Evolutionary conservation across 2,329 filamentous ascomycete species (phyloP), one percentile per base, ranked within the genome.

Genomic region (Trichothecium sympodiale): DNA sequence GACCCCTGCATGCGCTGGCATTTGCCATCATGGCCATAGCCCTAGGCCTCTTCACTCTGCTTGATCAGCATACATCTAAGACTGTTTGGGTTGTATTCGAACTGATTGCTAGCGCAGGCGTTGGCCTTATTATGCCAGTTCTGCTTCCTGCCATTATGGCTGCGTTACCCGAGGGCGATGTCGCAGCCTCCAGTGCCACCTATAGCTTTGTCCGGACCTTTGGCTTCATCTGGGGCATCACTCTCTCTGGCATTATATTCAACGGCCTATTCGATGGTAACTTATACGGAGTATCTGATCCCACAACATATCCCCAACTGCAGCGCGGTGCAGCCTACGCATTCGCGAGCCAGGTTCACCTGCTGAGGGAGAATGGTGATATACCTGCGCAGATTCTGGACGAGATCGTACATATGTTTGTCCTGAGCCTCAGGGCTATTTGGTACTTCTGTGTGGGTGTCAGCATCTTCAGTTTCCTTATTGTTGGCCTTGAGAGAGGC

Each of bases 211-310:
- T 67, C 38, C 59, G 67, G 27, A 59, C 50, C 36, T 61, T 72
- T 23, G 69, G 68, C 3, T 46, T 53, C n/a, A 59, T 63, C 3
- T 62, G 68, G 48, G 68, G 65, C 8, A 55, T 64, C 2, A 53
- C 63, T 0, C 59, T 72, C 17, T 57, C 61, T 0, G 55, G 54
- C 2, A 52, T 57, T 4, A 52, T 67, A 20, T 69, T 49, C 13
- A 39, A 44, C 31, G 32, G 18, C 2, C 35, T 28, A n/a, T 37
- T 28, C 27, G 29, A 37, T n/a, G 26, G n/a, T n/a, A n/a, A n/a
- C n/a, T n/a, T n/a, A n/a, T n/a, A n/a, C n/a, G n/a, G n/a, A n/a
- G n/a, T n/a, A n/a, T n/a, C n/a, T n/a, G n/a, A n/a, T n/a, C n/a
- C n/a, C n/a, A n/a, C n/a, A n/a, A n/a, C n/a, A n/a, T n/a, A n/a